phyloP scores from a whole-genome alignment of 148 eudicot genomes.

The Hydrangea macrophylla region DNA sequence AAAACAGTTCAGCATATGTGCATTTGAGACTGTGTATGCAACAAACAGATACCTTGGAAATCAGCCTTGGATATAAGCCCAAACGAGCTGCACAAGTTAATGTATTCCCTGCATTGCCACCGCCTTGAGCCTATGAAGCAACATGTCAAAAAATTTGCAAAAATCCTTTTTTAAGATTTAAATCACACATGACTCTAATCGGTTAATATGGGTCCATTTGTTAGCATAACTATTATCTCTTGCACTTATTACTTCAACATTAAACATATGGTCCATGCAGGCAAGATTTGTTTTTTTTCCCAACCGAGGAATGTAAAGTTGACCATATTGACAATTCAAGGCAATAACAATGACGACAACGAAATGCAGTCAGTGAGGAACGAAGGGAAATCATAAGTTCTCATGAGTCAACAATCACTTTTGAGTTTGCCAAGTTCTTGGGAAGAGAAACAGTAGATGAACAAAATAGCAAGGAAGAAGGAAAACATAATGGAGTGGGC shows the following conservation, averaged over 20 bases:
- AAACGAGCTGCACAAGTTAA: slow-evolving; percentile 83
- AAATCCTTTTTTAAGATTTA: neutral
- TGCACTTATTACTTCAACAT: neutral
- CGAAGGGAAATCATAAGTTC: neutral
- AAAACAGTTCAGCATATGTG: neutral
- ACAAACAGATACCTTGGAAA: slow-evolving; percentile 57
- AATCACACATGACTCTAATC: no score
- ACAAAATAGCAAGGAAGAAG: neutral
- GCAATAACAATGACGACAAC: neutral
- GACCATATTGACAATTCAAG: no score
- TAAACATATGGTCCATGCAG: neutral
- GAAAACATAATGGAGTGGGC: no score
- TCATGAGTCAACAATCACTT: neutral
- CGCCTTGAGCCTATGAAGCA: slow-evolving; percentile 65
- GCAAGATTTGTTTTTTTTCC: no score
- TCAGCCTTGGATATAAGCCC: slow-evolving; percentile 57
- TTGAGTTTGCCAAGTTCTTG: neutral
- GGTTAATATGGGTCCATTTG: neutral
- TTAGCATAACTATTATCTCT: neutral
- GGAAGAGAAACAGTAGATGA: neutral
- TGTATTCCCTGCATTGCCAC: slow-evolving; percentile 81
- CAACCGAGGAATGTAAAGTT: no score
- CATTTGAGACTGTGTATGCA: neutral
- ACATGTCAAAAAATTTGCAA: neutral
- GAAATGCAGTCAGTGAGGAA: neutral